Conservation (phyloP, 257 asterid species). For the Nicotiana undulata region DNA sequence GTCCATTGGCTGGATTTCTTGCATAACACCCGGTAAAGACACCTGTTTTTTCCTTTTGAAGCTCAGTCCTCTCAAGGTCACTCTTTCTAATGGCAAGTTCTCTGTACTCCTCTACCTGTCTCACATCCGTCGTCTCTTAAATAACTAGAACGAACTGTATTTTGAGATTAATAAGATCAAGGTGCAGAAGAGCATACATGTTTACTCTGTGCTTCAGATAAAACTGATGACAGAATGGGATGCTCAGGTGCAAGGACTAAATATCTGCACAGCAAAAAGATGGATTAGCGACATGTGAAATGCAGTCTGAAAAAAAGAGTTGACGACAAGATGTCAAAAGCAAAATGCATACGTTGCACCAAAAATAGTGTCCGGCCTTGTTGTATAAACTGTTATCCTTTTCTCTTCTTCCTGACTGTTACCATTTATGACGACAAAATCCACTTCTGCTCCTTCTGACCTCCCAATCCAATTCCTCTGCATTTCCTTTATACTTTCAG, state of each 20-base stretch:
- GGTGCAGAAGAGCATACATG: conserved; percentile 38
- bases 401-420: conserved; percentile 40
- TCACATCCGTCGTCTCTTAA: conserved; percentile 12
- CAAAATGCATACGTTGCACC: conserved; percentile 80
- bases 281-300: neutral
- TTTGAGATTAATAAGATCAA: neutral
- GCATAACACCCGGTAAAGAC: conserved; percentile 92
- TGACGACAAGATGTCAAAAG: conserved; percentile 3
- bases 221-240: conserved; percentile 53
- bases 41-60: conserved; percentile 92
- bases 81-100: conserved; percentile 86
- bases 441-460: conserved; percentile 94
- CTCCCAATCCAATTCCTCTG: conserved; percentile 99
- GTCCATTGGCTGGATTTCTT: conserved; percentile 82
- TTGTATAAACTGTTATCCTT: conserved; percentile 75
- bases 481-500: conserved; percentile 98
- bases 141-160: conserved; percentile 12
- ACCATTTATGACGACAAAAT: conserved; percentile 41
- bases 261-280: conserved; percentile 48
- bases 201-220: conserved; percentile 55
- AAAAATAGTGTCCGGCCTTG: conserved; percentile 93
- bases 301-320: neutral
- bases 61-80: conserved; percentile 96
- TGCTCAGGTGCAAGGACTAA: conserved; percentile 95
- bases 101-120: conserved; percentile 81